Evolutionary conservation across 805 yeast species (phyloP), one percentile per base, ranked within the genome.

Genomic region (Pichia gijzeniarum): DNA sequence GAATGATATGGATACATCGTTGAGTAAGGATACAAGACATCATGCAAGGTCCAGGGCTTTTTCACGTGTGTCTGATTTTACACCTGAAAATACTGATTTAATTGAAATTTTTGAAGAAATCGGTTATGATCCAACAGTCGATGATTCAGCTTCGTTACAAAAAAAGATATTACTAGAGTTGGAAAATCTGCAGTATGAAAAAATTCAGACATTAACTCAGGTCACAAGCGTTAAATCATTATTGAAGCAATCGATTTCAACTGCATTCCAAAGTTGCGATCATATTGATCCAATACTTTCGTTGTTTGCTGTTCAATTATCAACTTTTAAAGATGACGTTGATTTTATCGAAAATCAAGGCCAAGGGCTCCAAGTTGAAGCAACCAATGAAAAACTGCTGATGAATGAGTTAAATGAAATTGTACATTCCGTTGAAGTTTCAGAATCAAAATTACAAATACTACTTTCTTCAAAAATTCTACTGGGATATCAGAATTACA

Each of bases 281-380:
- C 66, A 68, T 33, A 67, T 84, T 42, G 78, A 73, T 43, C 77
- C 80, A 1, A 61, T 73, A 14, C 62, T 83, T 44, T 73, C 79
- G 2, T 65, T 75, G 28, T 79, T 79, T 51, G 70, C 77, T 14
- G 80, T 81, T 51, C 85, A 82, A 50, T 63, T 82, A 40, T 72
- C 80, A 13, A 73, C 80, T 3, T 76, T 87, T 32, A 74, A 80
- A 13, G 78, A 78, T 3, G 91, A 85, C 49, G 78, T 90, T 41
- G 74, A 76, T 38, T 76, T 73, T 42, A 79, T 89, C 35, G 95
- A 88, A 57, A 70, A 71, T 31, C 85, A 82, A 58, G 80, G 90
- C 2, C 79, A 83, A 54, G 95, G 95, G 40, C 63, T 88, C 16
- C 96, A 90, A 63, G 82, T 90, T 6, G 82, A 81, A 53, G 78